phyloP scores from a whole-genome alignment of 257 asterid genomes.

The Scutellaria barbata region DNA sequence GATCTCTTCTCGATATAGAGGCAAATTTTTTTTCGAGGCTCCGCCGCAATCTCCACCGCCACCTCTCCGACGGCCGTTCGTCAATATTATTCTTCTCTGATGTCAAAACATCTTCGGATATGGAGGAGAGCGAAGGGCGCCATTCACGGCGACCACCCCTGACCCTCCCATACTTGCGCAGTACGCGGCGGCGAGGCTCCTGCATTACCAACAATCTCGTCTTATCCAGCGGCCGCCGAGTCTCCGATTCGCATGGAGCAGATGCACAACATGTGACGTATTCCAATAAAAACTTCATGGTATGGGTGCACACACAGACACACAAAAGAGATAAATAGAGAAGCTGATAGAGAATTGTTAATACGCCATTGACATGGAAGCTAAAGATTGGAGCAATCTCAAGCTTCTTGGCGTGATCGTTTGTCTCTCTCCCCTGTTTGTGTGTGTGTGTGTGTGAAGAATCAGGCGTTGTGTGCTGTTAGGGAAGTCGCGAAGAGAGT shows the following conservation, averaged over 20 bases:
- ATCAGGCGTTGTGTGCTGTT: conserved; percentile 32
- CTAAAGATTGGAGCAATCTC: background rate
- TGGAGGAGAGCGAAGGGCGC: conserved; percentile 56
- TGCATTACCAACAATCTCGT: conserved; percentile 41
- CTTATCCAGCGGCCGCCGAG: conserved; percentile 44
- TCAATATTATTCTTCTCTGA: conserved; percentile 24
- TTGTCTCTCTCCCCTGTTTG: background rate
- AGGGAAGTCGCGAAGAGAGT: background rate
- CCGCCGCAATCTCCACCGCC: conserved; percentile 40
- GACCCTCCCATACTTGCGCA: conserved; percentile 47
- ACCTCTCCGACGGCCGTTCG: conserved; percentile 33
- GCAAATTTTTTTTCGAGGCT: conserved; percentile 43
- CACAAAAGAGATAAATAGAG: background rate
- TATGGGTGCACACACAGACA: background rate
- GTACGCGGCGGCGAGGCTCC: conserved; percentile 34
- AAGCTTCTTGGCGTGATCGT: background rate
- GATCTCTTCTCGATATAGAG: conserved; percentile 38
- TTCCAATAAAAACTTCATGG: conserved; percentile 60
- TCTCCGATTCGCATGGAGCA: conserved; percentile 42
- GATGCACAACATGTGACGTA: conserved; percentile 56
- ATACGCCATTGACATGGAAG: conserved; percentile 6
- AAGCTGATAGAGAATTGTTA: background rate
- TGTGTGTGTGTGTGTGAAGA: background rate
- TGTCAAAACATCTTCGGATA: conserved; percentile 44
- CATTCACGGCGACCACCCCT: conserved; percentile 38